Percentiles rank a stretch among this genome's conserved stretches.
Evolutionary conservation across 371 early-diverging fungal species (phyloP).

Genomic region (Circinella minor): DNA sequence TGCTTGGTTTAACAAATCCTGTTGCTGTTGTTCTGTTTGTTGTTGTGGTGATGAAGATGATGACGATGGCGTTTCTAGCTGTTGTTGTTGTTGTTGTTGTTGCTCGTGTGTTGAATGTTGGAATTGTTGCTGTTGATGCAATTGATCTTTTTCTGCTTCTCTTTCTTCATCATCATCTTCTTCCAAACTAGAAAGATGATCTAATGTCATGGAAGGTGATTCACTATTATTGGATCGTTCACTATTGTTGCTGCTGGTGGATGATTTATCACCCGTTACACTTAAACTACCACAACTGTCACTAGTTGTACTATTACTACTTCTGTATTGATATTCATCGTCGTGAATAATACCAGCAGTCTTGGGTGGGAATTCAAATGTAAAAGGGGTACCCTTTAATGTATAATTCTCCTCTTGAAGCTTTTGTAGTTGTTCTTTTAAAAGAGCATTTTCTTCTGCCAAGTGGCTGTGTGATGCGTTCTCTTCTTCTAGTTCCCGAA

Average conservation of each 20-base stretch:
- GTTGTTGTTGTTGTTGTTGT: background rate
- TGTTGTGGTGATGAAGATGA: background rate
- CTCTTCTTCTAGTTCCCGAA: slow-evolving; percentile 64
- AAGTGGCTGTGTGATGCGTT: slow-evolving; percentile 14
- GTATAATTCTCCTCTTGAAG: slow-evolving; percentile 50
- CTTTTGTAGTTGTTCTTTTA: slow-evolving; percentile 36
- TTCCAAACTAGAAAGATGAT: slow-evolving; percentile 4
- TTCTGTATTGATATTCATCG: slow-evolving; percentile 6
- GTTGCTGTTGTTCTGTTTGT: background rate
- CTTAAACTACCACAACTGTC: slow-evolving; percentile 10
- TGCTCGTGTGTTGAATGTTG: slow-evolving; percentile 4
- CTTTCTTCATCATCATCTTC: background rate
- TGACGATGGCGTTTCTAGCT: no score
- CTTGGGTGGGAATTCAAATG: slow-evolving; percentile 44
- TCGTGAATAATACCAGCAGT: slow-evolving; percentile 6
- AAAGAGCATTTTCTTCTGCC: slow-evolving; percentile 33
- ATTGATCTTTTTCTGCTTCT: no score
- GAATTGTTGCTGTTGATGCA: no score
- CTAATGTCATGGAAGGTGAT: slow-evolving; percentile 6
- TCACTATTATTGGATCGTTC: slow-evolving; percentile 7
- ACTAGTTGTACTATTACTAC: slow-evolving; percentile 6
- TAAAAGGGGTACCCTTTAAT: slow-evolving; percentile 46
- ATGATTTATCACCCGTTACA: background rate
- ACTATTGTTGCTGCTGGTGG: slow-evolving; percentile 12
- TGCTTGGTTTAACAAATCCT: background rate